These are phyloP conservation scores for Mortierella sp. DNA, from an alignment of 371 early-diverging fungal species.

Conservation along the genomic window DNA sequence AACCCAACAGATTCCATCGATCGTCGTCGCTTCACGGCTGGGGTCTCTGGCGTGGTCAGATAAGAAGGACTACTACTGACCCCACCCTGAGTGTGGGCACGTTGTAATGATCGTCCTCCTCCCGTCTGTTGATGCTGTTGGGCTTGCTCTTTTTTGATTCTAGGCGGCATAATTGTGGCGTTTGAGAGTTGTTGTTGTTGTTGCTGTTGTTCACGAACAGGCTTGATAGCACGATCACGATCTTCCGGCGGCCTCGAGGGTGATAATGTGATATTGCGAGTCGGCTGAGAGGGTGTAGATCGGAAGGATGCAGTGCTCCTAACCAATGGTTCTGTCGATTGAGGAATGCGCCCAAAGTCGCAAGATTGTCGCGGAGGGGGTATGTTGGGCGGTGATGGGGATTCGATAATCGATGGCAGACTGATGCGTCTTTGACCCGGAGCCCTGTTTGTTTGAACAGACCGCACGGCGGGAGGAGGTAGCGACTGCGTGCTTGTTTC, in stretches of 20 bases:
- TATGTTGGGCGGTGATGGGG: conserved; percentile 33
- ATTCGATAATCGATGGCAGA: conserved; percentile 43
- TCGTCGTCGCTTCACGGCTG: conserved; percentile 27
- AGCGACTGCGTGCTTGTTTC: conserved; percentile 26
- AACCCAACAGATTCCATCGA: conserved; percentile 44
- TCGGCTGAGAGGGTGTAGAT: conserved; percentile 28
- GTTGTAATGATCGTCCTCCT: background rate
- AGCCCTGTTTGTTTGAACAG: conserved; percentile 11
- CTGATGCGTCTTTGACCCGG: conserved; percentile 44
- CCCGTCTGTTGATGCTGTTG: background rate
- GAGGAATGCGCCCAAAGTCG: conserved; percentile 36
- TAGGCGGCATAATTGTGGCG: background rate
- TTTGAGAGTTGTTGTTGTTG: too few relatives aligned
- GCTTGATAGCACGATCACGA: conserved; percentile 7
- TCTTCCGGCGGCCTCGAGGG: conserved; percentile 5
- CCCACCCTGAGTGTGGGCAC: background rate
- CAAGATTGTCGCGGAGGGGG: conserved; percentile 43
- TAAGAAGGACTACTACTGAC: too few relatives aligned
- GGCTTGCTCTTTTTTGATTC: conserved; percentile 2
- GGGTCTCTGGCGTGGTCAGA: background rate
- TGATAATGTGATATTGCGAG: conserved; percentile 15
- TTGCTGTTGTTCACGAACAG: conserved; percentile 1
- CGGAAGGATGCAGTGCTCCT: conserved; percentile 23
- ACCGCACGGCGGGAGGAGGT: conserved; percentile 3
- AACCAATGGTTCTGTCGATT: conserved; percentile 46